phyloP scores from a whole-genome alignment of 2,329 filamentous ascomycete genomes.

The Sporothrix mexicana region DNA sequence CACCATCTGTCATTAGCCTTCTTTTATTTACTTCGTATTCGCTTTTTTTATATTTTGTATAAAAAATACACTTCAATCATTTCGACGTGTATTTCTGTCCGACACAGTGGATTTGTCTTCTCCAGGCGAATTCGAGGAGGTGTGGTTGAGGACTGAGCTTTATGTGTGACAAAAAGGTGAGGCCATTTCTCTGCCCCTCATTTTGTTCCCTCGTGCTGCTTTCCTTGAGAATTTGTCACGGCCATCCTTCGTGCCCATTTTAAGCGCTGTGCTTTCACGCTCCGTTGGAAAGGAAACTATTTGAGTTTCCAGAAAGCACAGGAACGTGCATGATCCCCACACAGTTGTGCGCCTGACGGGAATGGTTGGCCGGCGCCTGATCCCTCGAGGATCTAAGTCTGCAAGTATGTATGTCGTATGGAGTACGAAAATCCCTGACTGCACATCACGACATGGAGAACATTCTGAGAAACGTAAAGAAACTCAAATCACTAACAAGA shows the following conservation, averaged over 20 bases:
- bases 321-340: constrained; percentile 10
- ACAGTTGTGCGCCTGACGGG: constrained; percentile 19
- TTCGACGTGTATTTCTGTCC: too few species aligned
- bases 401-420: not conserved
- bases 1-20: not conserved
- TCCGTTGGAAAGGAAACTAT: not conserved
- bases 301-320: not conserved
- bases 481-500: not conserved
- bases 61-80: too few species aligned
- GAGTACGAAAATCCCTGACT: too few species aligned
- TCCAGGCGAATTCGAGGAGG: not conserved
- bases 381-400: constrained; percentile 5
- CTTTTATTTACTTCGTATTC: constrained; percentile 2
- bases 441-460: not conserved
- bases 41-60: not conserved
- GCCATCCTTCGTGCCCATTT: not conserved
- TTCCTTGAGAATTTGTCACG: not conserved
- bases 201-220: not conserved
- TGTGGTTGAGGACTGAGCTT: not conserved
- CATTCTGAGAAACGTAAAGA: not conserved
- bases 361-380: constrained; percentile 13
- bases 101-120: not conserved
- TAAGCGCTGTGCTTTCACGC: constrained; percentile 10
- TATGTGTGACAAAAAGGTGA: not conserved
- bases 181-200: not conserved